Conservation (phyloP, 495 filamentous ascomycete species). For the Evansstolkia leycettana region DNA sequence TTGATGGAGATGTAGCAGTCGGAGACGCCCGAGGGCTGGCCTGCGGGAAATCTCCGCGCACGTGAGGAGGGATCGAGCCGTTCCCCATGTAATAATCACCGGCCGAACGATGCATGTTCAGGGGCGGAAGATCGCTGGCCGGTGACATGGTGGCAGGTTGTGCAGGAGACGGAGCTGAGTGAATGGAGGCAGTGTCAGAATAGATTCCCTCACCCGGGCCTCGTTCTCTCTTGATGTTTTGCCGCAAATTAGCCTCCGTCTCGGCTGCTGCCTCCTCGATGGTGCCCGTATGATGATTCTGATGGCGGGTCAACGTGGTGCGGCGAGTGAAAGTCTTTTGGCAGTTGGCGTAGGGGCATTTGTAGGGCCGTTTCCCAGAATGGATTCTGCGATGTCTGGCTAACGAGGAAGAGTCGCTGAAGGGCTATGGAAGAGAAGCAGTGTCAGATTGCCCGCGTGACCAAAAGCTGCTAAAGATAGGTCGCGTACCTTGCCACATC, state of each 20-base stretch:
- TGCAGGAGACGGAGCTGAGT: constrained; percentile 79
- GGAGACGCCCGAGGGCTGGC: constrained; percentile 60
- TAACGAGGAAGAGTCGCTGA: constrained; percentile 93
- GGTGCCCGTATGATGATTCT: constrained; percentile 91
- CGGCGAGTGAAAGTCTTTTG: constrained; percentile 97
- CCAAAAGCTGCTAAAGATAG: no score
- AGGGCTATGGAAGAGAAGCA: constrained; percentile 55
- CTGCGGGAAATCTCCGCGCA: constrained; percentile 68
- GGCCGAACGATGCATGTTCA: constrained; percentile 57
- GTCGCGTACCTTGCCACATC: constrained; percentile 76
- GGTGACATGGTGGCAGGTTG: constrained; percentile 72
- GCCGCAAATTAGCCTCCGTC: constrained; percentile 67
- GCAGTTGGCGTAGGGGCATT: constrained; percentile 94
- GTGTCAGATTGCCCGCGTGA: no score
- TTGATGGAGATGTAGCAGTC: constrained; percentile 45
- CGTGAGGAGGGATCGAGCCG: constrained; percentile 68
- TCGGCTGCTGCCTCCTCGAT: constrained; percentile 87
- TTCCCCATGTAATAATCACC: constrained; percentile 55
- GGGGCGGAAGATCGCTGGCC: constrained; percentile 56
- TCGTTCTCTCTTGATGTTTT: constrained; percentile 41
- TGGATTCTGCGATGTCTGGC: constrained; percentile 92
- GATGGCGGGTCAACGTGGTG: constrained; percentile 89
- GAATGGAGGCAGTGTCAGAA: constrained; percentile 69
- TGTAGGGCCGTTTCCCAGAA: constrained; percentile 91
- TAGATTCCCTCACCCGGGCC: constrained; percentile 68